Percentiles rank a stretch among this genome's conserved stretches.
Conservation (phyloP, 768 basidiomycete genomes). For the Boletus reticulatus region DNA sequence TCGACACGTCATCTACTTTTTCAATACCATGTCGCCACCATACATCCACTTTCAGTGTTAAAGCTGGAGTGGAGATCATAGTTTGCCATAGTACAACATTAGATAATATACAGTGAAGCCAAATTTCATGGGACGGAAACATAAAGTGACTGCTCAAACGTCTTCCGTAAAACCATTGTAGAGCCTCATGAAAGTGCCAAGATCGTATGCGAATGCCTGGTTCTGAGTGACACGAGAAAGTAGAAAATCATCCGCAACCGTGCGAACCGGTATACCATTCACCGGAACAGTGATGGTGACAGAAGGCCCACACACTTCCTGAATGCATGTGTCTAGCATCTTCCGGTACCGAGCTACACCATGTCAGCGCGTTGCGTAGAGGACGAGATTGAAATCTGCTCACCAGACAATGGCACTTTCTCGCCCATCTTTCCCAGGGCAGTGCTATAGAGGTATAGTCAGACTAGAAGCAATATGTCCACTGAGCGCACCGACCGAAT, state of each 20-base stretch:
- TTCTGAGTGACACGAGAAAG: slow-evolving; percentile 10
- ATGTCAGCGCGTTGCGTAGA: not conserved
- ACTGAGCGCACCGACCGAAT: slow-evolving; percentile 47
- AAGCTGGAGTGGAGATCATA: too few relatives aligned
- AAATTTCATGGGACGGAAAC: too few relatives aligned
- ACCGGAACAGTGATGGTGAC: not conserved
- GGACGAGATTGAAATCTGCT: slow-evolving; percentile 12
- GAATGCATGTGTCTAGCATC: slow-evolving; percentile 21
- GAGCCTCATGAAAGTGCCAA: slow-evolving; percentile 9
- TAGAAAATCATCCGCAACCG: slow-evolving; percentile 7
- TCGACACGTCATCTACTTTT: too few relatives aligned
- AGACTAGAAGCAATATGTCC: not conserved
- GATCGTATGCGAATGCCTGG: slow-evolving; percentile 5
- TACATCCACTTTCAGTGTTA: too few relatives aligned
- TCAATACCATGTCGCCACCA: too few relatives aligned
- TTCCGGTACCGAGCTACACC: slow-evolving; percentile 21
- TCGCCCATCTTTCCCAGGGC: slow-evolving; percentile 64
- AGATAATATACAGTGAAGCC: too few relatives aligned
- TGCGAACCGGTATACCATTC: slow-evolving; percentile 5
- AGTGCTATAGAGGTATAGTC: slow-evolving; percentile 34
- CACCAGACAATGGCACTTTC: slow-evolving; percentile 62
- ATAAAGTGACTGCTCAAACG: not conserved
- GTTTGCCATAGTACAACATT: too few relatives aligned
- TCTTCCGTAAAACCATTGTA: slow-evolving; percentile 2
- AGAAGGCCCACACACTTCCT: slow-evolving; percentile 6